phyloP scores from a whole-genome alignment of 805 yeast species.

The Candida dajiaensis region DNA sequence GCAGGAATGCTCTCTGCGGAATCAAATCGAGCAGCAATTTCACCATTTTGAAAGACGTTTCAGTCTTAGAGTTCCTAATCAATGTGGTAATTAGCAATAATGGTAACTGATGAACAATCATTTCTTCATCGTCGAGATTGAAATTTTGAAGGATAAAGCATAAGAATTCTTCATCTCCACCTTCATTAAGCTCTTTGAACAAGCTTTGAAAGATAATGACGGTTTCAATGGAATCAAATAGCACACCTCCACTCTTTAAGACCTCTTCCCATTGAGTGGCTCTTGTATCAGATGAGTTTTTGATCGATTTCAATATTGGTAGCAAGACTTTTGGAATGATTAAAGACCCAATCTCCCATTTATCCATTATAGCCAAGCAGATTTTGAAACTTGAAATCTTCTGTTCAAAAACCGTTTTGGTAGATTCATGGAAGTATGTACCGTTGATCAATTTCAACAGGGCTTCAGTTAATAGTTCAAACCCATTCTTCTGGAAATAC shows the following conservation, averaged over 20 bases:
- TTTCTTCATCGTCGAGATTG: slow-evolving; percentile 82
- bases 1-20: slow-evolving; percentile 59
- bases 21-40: slow-evolving; percentile 43
- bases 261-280: slow-evolving; percentile 35
- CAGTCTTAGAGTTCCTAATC: slow-evolving; percentile 16
- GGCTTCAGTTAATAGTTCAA: slow-evolving; percentile 44
- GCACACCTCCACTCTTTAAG: slow-evolving; percentile 52
- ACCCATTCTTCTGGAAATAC: slow-evolving; percentile 59
- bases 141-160: slow-evolving; percentile 58
- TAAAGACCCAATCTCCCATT: slow-evolving; percentile 87
- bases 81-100: slow-evolving; percentile 49
- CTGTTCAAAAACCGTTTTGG: slow-evolving; percentile 23
- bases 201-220: slow-evolving; percentile 68
- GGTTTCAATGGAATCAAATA: slow-evolving; percentile 87
- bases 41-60: slow-evolving; percentile 35
- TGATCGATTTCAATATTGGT: slow-evolving; percentile 54
- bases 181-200: slow-evolving; percentile 33
- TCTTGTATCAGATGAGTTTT: slow-evolving; percentile 22
- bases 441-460: slow-evolving; percentile 42
- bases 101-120: slow-evolving; percentile 72
- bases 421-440: slow-evolving; percentile 10
- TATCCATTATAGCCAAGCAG: slow-evolving; percentile 72
- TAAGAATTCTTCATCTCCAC: slow-evolving; percentile 40
- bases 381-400: slow-evolving; percentile 54
- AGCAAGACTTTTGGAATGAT: slow-evolving; percentile 65